A percentile compares a stretch with the other conserved stretches of the same genome.
phyloP scores from a whole-genome alignment of 192 early-diverging fungal genomes.

The Mortierella antarctica region DNA sequence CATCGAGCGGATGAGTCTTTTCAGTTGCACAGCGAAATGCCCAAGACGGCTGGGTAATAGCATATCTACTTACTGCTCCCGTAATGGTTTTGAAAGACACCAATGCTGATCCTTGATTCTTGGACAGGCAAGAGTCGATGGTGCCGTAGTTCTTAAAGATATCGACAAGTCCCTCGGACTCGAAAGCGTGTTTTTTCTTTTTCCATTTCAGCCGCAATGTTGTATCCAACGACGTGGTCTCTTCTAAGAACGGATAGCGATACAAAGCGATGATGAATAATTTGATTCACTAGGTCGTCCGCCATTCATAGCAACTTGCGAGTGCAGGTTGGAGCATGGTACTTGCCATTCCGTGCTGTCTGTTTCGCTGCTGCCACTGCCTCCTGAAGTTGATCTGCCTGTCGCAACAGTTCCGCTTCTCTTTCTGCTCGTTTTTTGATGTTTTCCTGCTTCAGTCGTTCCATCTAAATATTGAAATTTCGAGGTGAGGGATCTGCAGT shows the following conservation, averaged over 20 bases:
- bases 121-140: constrained; percentile 56
- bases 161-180: constrained; percentile 28
- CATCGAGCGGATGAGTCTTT: neutral
- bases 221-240: constrained; percentile 54
- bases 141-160: constrained; percentile 53
- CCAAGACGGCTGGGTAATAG: no score
- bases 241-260: constrained; percentile 1
- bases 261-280: neutral
- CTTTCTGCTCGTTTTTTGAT: constrained; percentile 18
- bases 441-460: constrained; percentile 34
- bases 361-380: constrained; percentile 10
- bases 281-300: neutral
- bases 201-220: constrained; percentile 65
- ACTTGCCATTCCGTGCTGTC: constrained; percentile 28
- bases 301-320: neutral
- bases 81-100: constrained; percentile 58
- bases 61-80: constrained; percentile 54
- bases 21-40: neutral
- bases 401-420: constrained; percentile 31
- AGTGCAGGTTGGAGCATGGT: neutral
- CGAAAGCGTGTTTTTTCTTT: constrained; percentile 55
- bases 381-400: constrained; percentile 27
- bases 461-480: constrained; percentile 16
- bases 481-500: neutral
- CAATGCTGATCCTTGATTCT: constrained; percentile 55